Base-by-base conservation (phyloP, 2,329 filamentous ascomycete species). In the Penicillium freii region DNA sequence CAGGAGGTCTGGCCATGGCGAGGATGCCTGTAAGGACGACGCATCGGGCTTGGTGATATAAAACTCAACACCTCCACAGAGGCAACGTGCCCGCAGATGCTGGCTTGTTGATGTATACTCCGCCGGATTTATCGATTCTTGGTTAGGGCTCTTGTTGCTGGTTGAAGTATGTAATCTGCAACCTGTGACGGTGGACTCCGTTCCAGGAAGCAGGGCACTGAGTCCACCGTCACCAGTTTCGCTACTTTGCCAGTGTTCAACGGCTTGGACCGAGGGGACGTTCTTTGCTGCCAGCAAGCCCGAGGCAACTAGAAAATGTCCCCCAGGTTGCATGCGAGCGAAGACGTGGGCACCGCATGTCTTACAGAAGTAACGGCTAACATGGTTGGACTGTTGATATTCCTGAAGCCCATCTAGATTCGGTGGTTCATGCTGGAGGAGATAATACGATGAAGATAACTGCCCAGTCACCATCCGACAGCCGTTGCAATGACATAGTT, bases 41-140 rank as follows among this genome's bases (percentile, higher is more conserved):
- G 65, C 68, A 56, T 81, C 76, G 0, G 87, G 87, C 3, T 79
- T 80, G 5, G 81, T 81, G 65, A 90, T 79, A 64, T 75, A 77
- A 68, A 89, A 84, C 13, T 77, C 69, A 13, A 89, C 77, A 2
- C 77, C 80, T 5, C 77, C 74, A 68, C 86, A 89, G 63, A 82
- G 79, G 63, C 83, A 86, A 60, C 72, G 71, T 5, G 77, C 82
- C 46, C 74, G 72, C 10, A 85, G 36, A 17, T 17, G n/a, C 21
- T 42, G 19, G 19, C 25, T 34, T 15, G 40, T 36, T 33, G 27
- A 62, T 8, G 60, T 39, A 15, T 65, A 57, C 25, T 55, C 48
- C 58, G 42, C 46, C 34, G 42, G 15, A n/a, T 31, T 38, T 34
- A 38, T 11, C 17, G 51, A 17, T 52, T 59, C n/a, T 5, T 6